Evolutionary conservation across 352 stramenopile genomes (phyloP).

Genomic region (Peronospora tabacina): DNA sequence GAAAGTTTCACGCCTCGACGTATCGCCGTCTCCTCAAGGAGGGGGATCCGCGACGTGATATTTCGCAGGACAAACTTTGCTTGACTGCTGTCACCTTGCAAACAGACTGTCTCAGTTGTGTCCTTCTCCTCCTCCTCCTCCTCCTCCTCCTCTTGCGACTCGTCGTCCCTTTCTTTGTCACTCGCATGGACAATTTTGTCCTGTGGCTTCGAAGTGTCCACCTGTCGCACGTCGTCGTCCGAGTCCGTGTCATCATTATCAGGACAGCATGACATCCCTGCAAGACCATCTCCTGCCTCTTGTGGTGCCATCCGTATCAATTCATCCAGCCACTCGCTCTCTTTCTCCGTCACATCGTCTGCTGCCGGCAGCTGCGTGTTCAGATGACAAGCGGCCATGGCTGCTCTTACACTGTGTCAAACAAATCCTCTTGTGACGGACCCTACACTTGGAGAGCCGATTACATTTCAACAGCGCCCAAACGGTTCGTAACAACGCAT

Average conservation of each 20-base stretch:
- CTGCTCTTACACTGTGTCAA: too few species aligned
- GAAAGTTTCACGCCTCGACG: constrained; percentile 22
- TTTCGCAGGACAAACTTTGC: constrained; percentile 26
- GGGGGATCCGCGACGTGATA: constrained; percentile 26
- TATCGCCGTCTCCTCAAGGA: constrained; percentile 29
- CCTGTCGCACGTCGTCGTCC: constrained; percentile 3
- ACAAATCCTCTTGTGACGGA: too few species aligned
- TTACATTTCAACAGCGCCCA: background rate
- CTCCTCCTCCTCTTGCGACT: constrained; percentile 13
- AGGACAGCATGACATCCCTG: background rate
- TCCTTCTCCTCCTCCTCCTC: constrained; percentile 10
- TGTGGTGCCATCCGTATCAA: too few species aligned
- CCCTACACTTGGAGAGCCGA: background rate
- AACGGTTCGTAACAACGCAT: constrained; percentile 1
- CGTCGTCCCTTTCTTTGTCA: constrained; percentile 13
- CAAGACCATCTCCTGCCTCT: constrained; percentile 2
- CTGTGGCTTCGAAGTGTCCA: background rate
- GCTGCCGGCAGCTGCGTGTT: constrained; percentile 10
- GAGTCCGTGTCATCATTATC: constrained; percentile 13
- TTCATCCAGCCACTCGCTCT: constrained; percentile 1
- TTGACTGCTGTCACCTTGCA: constrained; percentile 14
- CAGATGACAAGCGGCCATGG: constrained; percentile 5
- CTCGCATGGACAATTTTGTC: constrained; percentile 12
- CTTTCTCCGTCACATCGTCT: constrained; percentile 26
- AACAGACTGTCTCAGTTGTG: too few species aligned